Evolutionary conservation across 2,329 filamentous ascomycete species (phyloP).

Genomic region (Pyrenophora tritici-repentis): DNA sequence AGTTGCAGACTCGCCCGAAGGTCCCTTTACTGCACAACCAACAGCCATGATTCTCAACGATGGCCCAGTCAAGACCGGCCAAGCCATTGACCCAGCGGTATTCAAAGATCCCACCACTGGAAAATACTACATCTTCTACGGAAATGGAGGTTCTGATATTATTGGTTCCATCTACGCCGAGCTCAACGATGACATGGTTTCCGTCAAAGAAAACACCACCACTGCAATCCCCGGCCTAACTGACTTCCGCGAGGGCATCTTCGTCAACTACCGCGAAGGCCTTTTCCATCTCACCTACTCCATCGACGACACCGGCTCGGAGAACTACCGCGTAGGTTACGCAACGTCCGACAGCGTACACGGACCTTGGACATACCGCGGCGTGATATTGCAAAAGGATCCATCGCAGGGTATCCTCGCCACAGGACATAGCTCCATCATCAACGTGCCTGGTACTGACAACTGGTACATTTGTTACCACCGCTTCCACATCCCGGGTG

Average conservation of each 20-base stretch:
- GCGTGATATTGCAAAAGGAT: conserved; percentile 33
- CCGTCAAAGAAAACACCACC: conserved; percentile 22
- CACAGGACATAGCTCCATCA: conserved; percentile 32
- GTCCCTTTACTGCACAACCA: conserved; percentile 32
- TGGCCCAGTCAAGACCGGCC: conserved; percentile 25
- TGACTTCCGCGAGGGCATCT: conserved; percentile 34
- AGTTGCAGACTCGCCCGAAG: conserved; percentile 27
- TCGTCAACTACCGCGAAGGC: conserved; percentile 32
- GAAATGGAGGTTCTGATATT: conserved; percentile 17
- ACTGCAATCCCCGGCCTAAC: conserved; percentile 21
- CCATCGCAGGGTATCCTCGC: conserved; percentile 26
- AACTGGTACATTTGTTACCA: conserved; percentile 41
- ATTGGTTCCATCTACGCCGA: conserved; percentile 26
- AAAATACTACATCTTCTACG: conserved; percentile 39
- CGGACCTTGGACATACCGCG: conserved; percentile 35
- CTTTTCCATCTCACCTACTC: conserved; percentile 37
- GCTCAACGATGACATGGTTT: conserved; percentile 30
- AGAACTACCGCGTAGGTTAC: conserved; percentile 36
- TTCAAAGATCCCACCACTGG: conserved; percentile 32
- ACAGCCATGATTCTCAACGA: conserved; percentile 37
- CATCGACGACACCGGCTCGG: conserved; percentile 36
- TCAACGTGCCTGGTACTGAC: conserved; percentile 35
- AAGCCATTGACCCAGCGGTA: conserved; percentile 34
- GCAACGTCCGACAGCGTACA: conserved; percentile 25
- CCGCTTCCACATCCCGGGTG: conserved; percentile 32